Base-by-base conservation (phyloP, 73 alveolate species). In the Blepharisma japonicum region DNA sequence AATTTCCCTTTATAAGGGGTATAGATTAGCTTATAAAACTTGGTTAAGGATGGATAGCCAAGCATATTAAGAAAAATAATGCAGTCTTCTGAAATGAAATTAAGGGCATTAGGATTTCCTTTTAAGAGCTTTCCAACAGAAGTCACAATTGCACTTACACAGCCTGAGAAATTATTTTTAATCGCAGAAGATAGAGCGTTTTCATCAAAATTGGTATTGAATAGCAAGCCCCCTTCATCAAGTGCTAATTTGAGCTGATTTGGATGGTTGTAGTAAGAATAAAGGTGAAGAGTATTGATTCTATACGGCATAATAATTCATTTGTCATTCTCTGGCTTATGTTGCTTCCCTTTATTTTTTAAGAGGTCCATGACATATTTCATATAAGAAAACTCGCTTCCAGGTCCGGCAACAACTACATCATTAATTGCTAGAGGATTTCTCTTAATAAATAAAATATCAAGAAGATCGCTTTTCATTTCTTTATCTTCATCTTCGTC, bases 241-340 rank as follows among this genome's bases (percentile, higher is more conserved):
- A 61, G 14, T 1, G 74, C 39, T 25, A 14, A 39, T 14, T 20
- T 9, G 18, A 61, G 46, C 14, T 1, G 23, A 9, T 61, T 39
- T 25, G 74, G 74, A n/a, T 14, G 14, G 74, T 61, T 39, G 74
- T 1, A 61, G 47, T 18, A 61, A 61, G 74, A n/a, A 61, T 61
- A 61, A 25, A 18, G 23, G 48, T 61, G 74, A 8, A 61, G 23
- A 61, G 74, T 61, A 25, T 14, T 61, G 38, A 61, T 39, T 39
- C 14, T 61, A 39, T 18, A 61, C 3, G 74, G 74, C n/a, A 61
- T 14, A 2, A 61, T 61, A 14, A 61, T 61, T 48, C 74, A 61
- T 25, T 61, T 0, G 48, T 61, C 74, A 3, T 20, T 61, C 50
- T 11, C 11, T 25, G 38, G 49, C 2, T 61, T 39, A 61, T 61